Conservation (phyloP, 345 rosid genomes). For the Moricandia arvensis region DNA sequence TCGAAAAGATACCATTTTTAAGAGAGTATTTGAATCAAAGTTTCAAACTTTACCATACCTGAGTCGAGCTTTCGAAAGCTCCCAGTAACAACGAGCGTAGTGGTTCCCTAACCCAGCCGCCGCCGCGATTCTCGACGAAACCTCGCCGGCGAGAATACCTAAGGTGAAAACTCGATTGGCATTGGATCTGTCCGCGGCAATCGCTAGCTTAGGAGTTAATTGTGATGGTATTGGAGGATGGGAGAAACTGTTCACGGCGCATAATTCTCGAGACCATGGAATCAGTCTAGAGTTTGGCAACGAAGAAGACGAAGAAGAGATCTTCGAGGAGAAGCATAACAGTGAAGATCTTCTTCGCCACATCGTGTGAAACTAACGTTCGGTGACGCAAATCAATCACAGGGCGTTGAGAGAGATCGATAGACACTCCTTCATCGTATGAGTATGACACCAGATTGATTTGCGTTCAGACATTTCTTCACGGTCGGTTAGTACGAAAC, state of each 20-base stretch:
- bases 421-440: too few relatives aligned
- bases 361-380: constrained; percentile 38
- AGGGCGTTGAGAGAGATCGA: too few relatives aligned
- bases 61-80: constrained; percentile 96
- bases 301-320: constrained; percentile 28
- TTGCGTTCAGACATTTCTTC: too few relatives aligned
- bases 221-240: constrained; percentile 32
- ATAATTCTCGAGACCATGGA: constrained; percentile 33
- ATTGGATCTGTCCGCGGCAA: constrained; percentile 35
- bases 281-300: constrained; percentile 31
- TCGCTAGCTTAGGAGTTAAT: too few relatives aligned
- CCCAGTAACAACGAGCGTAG: constrained; percentile 80
- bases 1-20: background rate
- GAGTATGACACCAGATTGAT: too few relatives aligned
- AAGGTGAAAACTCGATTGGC: constrained; percentile 40
- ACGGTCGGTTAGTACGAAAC: too few relatives aligned
- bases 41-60: constrained; percentile 43
- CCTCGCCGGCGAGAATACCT: background rate
- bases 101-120: constrained; percentile 46
- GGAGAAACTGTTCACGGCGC: constrained; percentile 23
- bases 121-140: constrained; percentile 36
- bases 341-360: constrained; percentile 44
- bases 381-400: too few relatives aligned
- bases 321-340: constrained; percentile 40
- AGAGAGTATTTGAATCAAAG: background rate